Base-by-base conservation (phyloP, 2,329 filamentous ascomycete genomes). In the Hymenotorrendiella dingleyae region DNA sequence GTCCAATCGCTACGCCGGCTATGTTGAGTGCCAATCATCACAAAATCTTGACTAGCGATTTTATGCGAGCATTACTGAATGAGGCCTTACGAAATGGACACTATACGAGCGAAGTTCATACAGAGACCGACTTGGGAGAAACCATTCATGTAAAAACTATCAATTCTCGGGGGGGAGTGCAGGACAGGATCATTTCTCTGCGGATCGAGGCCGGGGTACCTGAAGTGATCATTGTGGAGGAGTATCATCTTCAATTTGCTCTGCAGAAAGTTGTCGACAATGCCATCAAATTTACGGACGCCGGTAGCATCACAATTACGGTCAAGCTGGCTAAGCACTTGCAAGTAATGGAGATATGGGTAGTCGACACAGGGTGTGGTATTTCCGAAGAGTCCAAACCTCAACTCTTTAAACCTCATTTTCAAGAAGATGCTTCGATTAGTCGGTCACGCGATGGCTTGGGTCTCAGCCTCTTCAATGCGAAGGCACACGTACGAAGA, bases 251-350 rank as follows among this genome's bases (percentile, higher is more conserved):
- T 66, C 29, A 74, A 66, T 58, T 62, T 27, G 52, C 58, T 4
- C 17, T 62, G 2, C 53, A 57, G 26, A 62, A 62, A 39, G 67
- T 79, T 11, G 67, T 76, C 24, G 61, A 77, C 36, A 86, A 86
- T 57, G 82, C 82, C 3, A 70, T 84, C 54, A 86, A 86, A 58
- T 86, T 86, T 55, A 85, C 82, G 0, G 78, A 83, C 43, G 69
- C 71, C 42, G 82, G 82, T 6, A 67, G 64, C 10, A 82, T 86
- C 42, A 72, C 64, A 7, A 80, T 86, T 10, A 72, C 65, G 2
- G 64, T 86, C 6, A 70, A 67, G 5, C 65, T 80, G 30, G 75
- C 72, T 40, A 61, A 63, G 24, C 72, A 67, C 40, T 57, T 62
- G 4, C 70, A 72, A 24, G 75, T 76, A 55, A 68, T 84, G 30